Conservation (phyloP, 768 basidiomycete genomes). For the Nidula microcarpa region DNA sequence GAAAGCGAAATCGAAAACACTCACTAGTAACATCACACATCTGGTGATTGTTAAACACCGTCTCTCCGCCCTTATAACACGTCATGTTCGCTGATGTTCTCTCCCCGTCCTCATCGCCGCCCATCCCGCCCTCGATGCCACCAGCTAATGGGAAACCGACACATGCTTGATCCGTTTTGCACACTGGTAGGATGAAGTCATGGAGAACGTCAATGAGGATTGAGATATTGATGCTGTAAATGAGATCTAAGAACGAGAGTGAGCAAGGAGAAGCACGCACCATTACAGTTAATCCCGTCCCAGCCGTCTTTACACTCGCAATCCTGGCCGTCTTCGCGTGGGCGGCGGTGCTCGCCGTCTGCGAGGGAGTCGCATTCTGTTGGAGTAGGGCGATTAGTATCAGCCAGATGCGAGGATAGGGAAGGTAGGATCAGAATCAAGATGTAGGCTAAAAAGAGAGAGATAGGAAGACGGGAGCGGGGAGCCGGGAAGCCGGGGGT, state of each 20-base stretch:
- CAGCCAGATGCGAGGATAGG: not conserved
- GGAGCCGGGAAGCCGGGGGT: too few species aligned
- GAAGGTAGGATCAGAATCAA: too few species aligned
- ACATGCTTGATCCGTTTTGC: slow-evolving; percentile 80
- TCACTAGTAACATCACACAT: slow-evolving; percentile 98
- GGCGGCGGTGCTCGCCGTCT: slow-evolving; percentile 81
- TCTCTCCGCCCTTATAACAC: slow-evolving; percentile 91
- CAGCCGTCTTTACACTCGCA: slow-evolving; percentile 95
- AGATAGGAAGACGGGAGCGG: too few species aligned
- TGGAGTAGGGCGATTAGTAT: slow-evolving; percentile 4
- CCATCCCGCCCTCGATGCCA: slow-evolving; percentile 7
- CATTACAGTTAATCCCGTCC: slow-evolving; percentile 97
- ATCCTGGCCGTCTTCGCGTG: slow-evolving; percentile 68
- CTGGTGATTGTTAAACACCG: slow-evolving; percentile 94
- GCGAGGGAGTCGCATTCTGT: slow-evolving; percentile 92
- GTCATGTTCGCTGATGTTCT: slow-evolving; percentile 54
- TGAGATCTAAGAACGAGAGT: too few species aligned
- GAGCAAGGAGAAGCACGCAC: slow-evolving; percentile 51
- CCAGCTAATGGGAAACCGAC: slow-evolving; percentile 64
- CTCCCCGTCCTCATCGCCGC: slow-evolving; percentile 7
- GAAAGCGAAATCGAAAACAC: slow-evolving; percentile 21
- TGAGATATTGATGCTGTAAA: too few species aligned
- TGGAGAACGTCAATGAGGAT: not conserved
- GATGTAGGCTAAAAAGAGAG: too few species aligned
- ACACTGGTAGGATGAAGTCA: slow-evolving; percentile 50